Evolutionary conservation across 331 rosid species (phyloP), one percentile per base, ranked within the genome.

Genomic region (Acacia pycnantha): DNA sequence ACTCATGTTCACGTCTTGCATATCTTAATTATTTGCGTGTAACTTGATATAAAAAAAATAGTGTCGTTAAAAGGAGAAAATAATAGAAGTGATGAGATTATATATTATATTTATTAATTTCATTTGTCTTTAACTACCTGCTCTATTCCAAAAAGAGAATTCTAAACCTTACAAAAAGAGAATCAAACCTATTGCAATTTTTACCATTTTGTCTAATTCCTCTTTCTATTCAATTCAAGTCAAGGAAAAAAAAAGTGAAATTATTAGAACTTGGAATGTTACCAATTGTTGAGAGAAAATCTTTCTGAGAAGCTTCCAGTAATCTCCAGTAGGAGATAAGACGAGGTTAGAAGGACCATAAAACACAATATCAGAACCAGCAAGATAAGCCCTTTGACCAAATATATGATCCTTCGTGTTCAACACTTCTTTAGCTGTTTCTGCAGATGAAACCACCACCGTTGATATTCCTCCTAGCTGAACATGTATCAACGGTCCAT

Each of bases 251-350:
- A 56, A 21, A 58, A 22, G 29, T 58, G 31, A 22, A 59, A 59
- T 10, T 16, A 59, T 2, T 59, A 14, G 27, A 58, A 21, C 31
- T 22, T 59, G 33, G 33, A 2, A 22, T 6, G 66, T 22, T 59
- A 59, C 66, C 66, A 59, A 11, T 1, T 59, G 66, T 0, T 24
- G 66, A 59, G 69, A 62, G 69, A 27, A 62, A 27, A 87, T 46
- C 74, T 68, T 90, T 31, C 89, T 68, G 16, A 88, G 51, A 29
- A 84, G 83, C 54, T 80, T 80, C 96, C 92, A 90, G 9, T 87
- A 74, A 16, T 41, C 71, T 0, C 94, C 88, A 11, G 77, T 84
- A 19, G 85, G 89, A 4, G 90, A 15, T 8, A 82, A 73, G 40
- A 59, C 56, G 6, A 90, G 54, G 43, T 75, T 61, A 10, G 80